Evolutionary conservation across 257 asterid species (phyloP).

Genomic region (Thymus quinquecostatus): DNA sequence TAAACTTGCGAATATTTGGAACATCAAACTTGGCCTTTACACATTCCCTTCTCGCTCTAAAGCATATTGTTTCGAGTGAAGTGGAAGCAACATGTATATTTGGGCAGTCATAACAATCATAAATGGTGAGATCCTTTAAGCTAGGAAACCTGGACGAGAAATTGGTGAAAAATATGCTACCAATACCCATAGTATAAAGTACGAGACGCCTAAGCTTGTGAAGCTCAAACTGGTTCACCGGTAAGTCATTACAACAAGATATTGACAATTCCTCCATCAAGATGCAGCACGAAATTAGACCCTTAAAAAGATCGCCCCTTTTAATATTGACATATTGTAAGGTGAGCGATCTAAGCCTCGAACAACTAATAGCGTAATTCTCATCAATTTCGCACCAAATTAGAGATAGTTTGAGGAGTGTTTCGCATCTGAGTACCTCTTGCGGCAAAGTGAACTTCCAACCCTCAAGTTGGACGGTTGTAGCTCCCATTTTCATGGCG

Average conservation of each 20-base stretch:
- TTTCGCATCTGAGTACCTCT: neutral
- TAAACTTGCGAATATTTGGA: neutral
- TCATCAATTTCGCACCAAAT: neutral
- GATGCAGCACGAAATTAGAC: neutral
- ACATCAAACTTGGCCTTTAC: neutral
- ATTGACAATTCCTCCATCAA: neutral
- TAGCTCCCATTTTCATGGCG: neutral
- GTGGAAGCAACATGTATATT: neutral
- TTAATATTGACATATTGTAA: neutral
- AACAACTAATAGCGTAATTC: neutral
- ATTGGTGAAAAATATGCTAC: neutral
- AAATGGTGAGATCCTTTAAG: conserved; percentile 1
- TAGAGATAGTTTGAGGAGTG: neutral
- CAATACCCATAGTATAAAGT: neutral
- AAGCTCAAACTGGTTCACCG: neutral
- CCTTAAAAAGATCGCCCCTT: neutral
- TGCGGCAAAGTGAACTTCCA: neutral
- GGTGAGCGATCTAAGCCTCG: neutral
- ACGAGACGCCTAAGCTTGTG: neutral
- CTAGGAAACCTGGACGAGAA: conserved; percentile 1
- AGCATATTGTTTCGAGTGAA: neutral
- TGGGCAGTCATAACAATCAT: neutral
- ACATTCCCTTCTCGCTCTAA: neutral
- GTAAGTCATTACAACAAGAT: neutral
- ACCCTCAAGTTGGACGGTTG: neutral